Conservation (phyloP, 2,329 filamentous ascomycete species). For the Phoma sp. region DNA sequence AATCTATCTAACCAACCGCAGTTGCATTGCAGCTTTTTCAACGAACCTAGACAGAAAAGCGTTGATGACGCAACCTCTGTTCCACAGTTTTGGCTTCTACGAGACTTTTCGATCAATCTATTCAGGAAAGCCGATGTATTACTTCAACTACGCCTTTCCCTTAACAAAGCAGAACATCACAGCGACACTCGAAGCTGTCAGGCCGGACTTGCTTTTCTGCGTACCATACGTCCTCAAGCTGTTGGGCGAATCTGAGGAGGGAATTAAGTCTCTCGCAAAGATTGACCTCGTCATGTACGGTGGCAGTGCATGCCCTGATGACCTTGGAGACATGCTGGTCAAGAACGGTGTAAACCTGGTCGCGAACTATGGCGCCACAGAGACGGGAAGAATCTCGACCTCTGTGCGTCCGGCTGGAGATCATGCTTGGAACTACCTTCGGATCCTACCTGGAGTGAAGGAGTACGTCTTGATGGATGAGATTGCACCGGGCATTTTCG, state of each 20-base stretch:
- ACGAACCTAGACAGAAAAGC: slow-evolving; percentile 28
- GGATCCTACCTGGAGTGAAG: slow-evolving; percentile 49
- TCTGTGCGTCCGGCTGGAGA: slow-evolving; percentile 62
- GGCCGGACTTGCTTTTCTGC: slow-evolving; percentile 63
- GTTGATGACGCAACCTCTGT: slow-evolving; percentile 33
- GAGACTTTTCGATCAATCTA: slow-evolving; percentile 33
- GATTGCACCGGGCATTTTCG: slow-evolving; percentile 49
- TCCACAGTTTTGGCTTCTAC: slow-evolving; percentile 35
- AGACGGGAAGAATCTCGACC: slow-evolving; percentile 68
- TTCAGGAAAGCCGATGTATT: slow-evolving; percentile 33
- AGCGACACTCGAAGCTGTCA: slow-evolving; percentile 21
- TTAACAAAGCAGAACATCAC: slow-evolving; percentile 29
- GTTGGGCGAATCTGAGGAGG: slow-evolving; percentile 63
- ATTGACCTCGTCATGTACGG: slow-evolving; percentile 64
- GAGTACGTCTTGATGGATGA: slow-evolving; percentile 52
- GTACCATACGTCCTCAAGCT: slow-evolving; percentile 71
- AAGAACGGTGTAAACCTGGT: slow-evolving; percentile 61
- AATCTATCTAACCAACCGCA: slow-evolving; percentile 63
- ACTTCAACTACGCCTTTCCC: slow-evolving; percentile 30
- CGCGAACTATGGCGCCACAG: slow-evolving; percentile 66
- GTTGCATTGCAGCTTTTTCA: slow-evolving; percentile 29
- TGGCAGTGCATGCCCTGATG: slow-evolving; percentile 65
- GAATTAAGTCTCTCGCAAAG: slow-evolving; percentile 55
- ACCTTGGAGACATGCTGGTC: slow-evolving; percentile 62
- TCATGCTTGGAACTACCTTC: slow-evolving; percentile 67